Base-by-base conservation (phyloP, 129 eudicot species). In the Rutidosis leptorrhynchoides region DNA sequence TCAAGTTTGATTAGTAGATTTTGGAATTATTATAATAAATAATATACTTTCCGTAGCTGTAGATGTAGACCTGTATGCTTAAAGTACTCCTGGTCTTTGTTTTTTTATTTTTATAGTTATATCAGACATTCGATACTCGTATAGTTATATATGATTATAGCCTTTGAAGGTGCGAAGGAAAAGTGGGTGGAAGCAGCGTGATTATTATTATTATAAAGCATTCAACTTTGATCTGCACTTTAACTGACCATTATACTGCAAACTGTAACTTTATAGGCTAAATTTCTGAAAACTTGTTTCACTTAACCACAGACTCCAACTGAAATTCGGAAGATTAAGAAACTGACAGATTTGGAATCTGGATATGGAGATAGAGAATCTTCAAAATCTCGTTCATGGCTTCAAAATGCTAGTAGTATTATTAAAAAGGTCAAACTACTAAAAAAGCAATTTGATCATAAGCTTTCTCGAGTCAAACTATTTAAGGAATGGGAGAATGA, bases 271-370 rank as follows among this genome's bases (percentile, higher is more conserved):
- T 24, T 75, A n/a, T 75, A 90, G 97, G 97, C 95, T 19, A 84
- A 71, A 70, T 88, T 85, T 63, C 95, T 92, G 49, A 88, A 88
- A 80, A 86, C 85, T 69, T 83, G 91, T 74, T 95, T 96, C 46
- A 88, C 96, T 55, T 55, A 85, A 76, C 85, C 85, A 6, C 81
- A 76, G 66, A 92, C 96, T 69, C 96, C 96, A 43, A 74, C 71
- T 59, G 95, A 92, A 79, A 78, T 92, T 67, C 95, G 95, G 26
- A 87, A 79, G 40, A 67, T 73, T 40, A 25, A 24, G 61, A 68
- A 71, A 56, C 73, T 73, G 42, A 84, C 65, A 46, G 73, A 72
- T 54, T 52, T 55, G 54, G 68, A 69, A 15, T 19, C 80, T 37
- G 52, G 27, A 26, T 64, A 20, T 11, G 77, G 37, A 68, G 78